Percentiles rank a stretch among this genome's conserved stretches.
These are phyloP conservation scores for Aspergillus texensis DNA, from an alignment of 2,329 filamentous ascomycete genomes.

Conservation along the genomic window DNA sequence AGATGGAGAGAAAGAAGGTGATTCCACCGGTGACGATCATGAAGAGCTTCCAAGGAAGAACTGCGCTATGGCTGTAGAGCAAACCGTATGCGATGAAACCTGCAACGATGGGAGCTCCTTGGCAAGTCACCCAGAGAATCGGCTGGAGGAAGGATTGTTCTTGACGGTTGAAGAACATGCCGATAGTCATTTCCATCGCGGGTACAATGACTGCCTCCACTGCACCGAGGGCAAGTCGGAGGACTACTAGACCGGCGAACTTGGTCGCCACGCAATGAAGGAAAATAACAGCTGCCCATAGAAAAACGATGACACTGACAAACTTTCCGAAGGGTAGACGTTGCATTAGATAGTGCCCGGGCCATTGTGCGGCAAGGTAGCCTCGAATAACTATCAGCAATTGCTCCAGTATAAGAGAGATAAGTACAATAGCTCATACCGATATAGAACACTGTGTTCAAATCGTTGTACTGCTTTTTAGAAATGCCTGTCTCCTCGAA, in stretches of 20 bases:
- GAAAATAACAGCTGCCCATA: not conserved
- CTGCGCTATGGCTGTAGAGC: not conserved
- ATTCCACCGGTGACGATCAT: conserved; percentile 1
- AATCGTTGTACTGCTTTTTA: conserved; percentile 1
- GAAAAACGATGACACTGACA: not conserved
- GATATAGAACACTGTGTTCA: not conserved
- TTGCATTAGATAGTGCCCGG: conserved; percentile 8
- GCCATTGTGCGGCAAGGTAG: conserved; percentile 6
- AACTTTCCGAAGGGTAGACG: conserved; percentile 4
- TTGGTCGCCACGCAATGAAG: conserved; percentile 1
- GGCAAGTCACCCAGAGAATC: not conserved
- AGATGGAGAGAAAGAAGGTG: not conserved
- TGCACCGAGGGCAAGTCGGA: conserved; percentile 1
- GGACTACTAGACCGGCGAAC: not conserved
- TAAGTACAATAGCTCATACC: not conserved
- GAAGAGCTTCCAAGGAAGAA: conserved; percentile 1
- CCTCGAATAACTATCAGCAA: not conserved
- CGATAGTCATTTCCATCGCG: conserved; percentile 1
- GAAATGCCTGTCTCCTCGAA: not conserved
- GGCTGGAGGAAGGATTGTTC: conserved; percentile 2
- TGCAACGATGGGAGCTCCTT: not conserved
- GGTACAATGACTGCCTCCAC: conserved; percentile 1
- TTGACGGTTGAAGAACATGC: conserved; percentile 1
- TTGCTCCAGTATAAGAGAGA: not conserved
- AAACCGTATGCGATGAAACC: not conserved